Evolutionary conservation across 1,284 basidiomycete species (phyloP).

Genomic region (Rhodofomes roseus): DNA sequence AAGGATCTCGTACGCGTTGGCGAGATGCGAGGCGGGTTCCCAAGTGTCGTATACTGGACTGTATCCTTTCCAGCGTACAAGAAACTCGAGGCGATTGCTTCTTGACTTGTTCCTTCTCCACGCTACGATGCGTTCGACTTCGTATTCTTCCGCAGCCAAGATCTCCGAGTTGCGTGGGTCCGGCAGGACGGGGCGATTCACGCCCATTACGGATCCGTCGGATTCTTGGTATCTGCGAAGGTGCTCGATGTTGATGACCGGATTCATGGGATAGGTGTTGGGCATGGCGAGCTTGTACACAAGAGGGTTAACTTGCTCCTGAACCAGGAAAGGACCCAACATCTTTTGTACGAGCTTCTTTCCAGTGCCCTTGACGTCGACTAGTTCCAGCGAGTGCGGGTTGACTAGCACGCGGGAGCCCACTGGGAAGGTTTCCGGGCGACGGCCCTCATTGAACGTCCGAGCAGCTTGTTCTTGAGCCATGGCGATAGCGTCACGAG

Average conservation of each 20-base stretch:
- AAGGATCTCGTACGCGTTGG: not conserved
- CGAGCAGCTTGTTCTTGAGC: too few species aligned
- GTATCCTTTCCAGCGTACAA: not conserved
- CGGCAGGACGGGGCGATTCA: too few species aligned
- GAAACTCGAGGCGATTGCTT: not conserved
- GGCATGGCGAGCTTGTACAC: too few species aligned
- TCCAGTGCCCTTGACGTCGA: too few species aligned
- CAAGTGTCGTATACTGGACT: not conserved
- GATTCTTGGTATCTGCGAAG: too few species aligned
- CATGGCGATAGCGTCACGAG: too few species aligned
- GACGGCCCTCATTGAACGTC: slow-evolving; percentile 18
- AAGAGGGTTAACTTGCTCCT: slow-evolving; percentile 22
- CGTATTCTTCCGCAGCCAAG: not conserved
- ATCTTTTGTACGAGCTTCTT: slow-evolving; percentile 27
- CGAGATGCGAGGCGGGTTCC: not conserved
- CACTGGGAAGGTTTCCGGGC: slow-evolving; percentile 12
- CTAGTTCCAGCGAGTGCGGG: slow-evolving; percentile 27
- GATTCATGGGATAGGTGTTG: too few species aligned
- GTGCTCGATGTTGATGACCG: too few species aligned
- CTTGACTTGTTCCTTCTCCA: not conserved
- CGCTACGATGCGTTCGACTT: not conserved
- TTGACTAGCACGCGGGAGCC: slow-evolving; percentile 29
- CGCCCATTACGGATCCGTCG: too few species aligned
- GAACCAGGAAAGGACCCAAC: slow-evolving; percentile 32
- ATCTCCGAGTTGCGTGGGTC: not conserved